Percentiles rank a stretch among this genome's conserved stretches.
Conservation (phyloP, 2,329 filamentous ascomycete species). For the Xylaria sp. region DNA sequence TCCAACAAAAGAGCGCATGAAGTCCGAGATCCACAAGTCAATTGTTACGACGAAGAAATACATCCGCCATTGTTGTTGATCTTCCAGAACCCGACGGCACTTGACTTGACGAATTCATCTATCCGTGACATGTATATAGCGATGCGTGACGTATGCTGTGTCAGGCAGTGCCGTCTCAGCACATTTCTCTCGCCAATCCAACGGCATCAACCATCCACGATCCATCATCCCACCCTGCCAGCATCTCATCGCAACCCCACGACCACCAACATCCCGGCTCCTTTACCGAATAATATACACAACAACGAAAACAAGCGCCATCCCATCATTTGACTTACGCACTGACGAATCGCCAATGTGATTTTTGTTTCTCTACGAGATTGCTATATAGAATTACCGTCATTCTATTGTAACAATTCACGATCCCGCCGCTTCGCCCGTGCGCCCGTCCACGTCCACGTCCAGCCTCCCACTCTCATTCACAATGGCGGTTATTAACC, state of each 20-base stretch:
- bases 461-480: slow-evolving; percentile 6
- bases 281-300: neutral
- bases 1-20: no score
- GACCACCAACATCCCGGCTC: neutral
- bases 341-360: slow-evolving; percentile 2
- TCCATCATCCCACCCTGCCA: neutral
- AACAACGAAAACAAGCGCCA: neutral
- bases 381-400: slow-evolving; percentile 5
- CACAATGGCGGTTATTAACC: slow-evolving; percentile 46
- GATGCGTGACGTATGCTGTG: slow-evolving; percentile 12
- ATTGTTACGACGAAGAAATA: no score
- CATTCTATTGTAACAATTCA: slow-evolving; percentile 2
- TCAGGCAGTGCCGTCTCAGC: neutral
- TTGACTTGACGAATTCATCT: neutral
- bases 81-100: no score
- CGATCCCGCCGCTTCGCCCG: neutral
- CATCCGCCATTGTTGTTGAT: no score
- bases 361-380: neutral
- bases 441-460: slow-evolving; percentile 7
- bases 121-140: neutral
- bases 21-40: no score
- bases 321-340: slow-evolving; percentile 3
- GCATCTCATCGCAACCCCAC: neutral
- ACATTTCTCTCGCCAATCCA: neutral
- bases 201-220: neutral